Conservation (phyloP, 257 asterid species). For the Gentiana straminea region DNA sequence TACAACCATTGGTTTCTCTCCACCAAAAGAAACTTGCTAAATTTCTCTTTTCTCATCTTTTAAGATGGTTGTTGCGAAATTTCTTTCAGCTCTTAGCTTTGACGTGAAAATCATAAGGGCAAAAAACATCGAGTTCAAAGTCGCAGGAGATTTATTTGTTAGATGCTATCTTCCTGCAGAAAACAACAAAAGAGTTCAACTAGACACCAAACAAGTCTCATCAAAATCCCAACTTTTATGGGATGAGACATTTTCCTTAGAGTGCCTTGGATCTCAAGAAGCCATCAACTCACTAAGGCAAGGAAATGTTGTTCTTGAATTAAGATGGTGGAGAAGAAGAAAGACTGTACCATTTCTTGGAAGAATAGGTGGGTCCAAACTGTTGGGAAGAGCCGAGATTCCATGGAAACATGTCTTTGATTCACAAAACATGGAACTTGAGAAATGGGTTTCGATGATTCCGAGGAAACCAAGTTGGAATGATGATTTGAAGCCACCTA, state of each 20-base stretch:
- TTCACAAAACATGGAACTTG: slow-evolving; percentile 21
- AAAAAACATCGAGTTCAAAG: slow-evolving; percentile 25
- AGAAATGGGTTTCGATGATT: slow-evolving; percentile 39
- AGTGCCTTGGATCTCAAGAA: slow-evolving; percentile 32
- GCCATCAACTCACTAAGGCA: slow-evolving; percentile 26
- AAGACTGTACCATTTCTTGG: slow-evolving; percentile 21
- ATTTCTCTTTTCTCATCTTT: slow-evolving; percentile 4
- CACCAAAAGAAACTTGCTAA: slow-evolving; percentile 8
- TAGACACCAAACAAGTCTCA: slow-evolving; percentile 38
- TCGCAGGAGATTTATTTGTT: slow-evolving; percentile 31
- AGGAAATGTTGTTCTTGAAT: slow-evolving; percentile 36
- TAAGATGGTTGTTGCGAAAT: slow-evolving; percentile 18
- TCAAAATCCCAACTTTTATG: slow-evolving; percentile 31
- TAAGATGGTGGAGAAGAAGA: slow-evolving; percentile 23
- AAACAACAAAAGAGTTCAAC: slow-evolving; percentile 27
- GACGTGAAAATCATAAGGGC: slow-evolving; percentile 40
- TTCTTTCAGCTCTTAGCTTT: slow-evolving; percentile 19
- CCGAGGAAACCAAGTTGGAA: slow-evolving; percentile 11
- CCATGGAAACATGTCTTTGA: slow-evolving; percentile 33
- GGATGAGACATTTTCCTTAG: slow-evolving; percentile 45
- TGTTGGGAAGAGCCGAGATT: slow-evolving; percentile 43
- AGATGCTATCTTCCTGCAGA: slow-evolving; percentile 52
- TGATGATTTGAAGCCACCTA: slow-evolving; percentile 37
- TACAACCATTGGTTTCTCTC: slow-evolving; percentile 9
- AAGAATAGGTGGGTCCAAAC: slow-evolving; percentile 30